phyloP scores from a whole-genome alignment of 768 basidiomycete genomes.

The Phaffia australis region DNA sequence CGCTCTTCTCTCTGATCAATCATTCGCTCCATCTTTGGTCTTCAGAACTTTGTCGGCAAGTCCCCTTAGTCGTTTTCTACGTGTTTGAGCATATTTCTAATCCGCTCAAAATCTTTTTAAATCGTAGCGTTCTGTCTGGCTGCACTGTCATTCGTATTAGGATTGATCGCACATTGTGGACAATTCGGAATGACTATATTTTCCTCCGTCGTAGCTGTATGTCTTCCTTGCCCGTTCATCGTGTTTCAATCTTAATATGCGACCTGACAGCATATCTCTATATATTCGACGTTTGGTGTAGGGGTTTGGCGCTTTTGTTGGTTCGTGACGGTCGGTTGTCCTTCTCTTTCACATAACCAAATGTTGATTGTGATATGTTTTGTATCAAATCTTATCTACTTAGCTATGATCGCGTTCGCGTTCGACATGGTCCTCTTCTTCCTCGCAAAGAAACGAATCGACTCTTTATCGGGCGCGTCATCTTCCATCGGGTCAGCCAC shows the following conservation, averaged over 20 bases:
- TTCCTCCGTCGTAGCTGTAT: too few species aligned
- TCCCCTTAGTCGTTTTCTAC: too few species aligned
- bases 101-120: too few species aligned
- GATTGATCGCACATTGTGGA: constrained; percentile 17
- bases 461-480: constrained; percentile 55
- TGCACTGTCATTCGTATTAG: constrained; percentile 4
- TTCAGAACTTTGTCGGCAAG: too few species aligned
- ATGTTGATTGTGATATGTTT: too few species aligned
- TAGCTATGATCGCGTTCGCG: constrained; percentile 70
- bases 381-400: neutral
- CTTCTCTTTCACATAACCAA: neutral
- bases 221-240: neutral
- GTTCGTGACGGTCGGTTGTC: neutral
- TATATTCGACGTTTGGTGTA: neutral
- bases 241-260: neutral
- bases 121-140: constrained; percentile 42
- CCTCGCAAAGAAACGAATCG: constrained; percentile 74
- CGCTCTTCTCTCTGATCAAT: too few species aligned
- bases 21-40: too few species aligned
- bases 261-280: neutral
- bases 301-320: neutral
- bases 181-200: constrained; percentile 14
- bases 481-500: constrained; percentile 78
- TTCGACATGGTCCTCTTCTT: constrained; percentile 89
- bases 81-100: too few species aligned